Evolutionary conservation across 1,139 yeast genomes (phyloP), one percentile per base, ranked within the genome.

Genomic region (Martiniozyma asiatica): DNA sequence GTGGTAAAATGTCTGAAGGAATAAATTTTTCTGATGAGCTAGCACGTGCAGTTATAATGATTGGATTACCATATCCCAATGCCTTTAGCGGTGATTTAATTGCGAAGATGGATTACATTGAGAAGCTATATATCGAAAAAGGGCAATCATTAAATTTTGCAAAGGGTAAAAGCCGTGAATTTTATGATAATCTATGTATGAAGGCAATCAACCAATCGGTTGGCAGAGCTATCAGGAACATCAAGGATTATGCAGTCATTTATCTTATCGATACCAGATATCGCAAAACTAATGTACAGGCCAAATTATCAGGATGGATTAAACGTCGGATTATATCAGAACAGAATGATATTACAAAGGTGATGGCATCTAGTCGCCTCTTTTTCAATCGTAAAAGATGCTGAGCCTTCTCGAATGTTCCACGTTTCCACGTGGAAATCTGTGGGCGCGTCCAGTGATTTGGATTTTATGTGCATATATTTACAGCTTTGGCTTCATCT

Each of bases 1-100:
- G 96, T 2, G 98, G 97, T 0, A 79, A 79, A 46, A 63, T 89
- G 60, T 82, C 95, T 0, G 98, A 87, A 52, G 98, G 98, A 6
- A 89, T 87, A 30, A 87, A 87, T 48, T 87, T 89, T 50, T 71
- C 87, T 3, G 92, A 85, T 48, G 72, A 78, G 26, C 56, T 89
- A 17, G 95, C 96, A 1, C 61, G 97, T 39, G 89, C 84, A 0
- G 92, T 89, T 0, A 59, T 84, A 2, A 78, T 89, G 81, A 62
- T 84, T 9, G 98, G 97, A 0, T 53, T 89, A 26, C 97, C 98
- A 2, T 89, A 69, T 45, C 96, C 98, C 0, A 87, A 85, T 50
- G 69, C 81, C 1, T 70, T 68, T 45, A 75, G 93, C 10, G 93
- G 92, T 22, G 96, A 85, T 45, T 61, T 85, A 43, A 65, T 80